A percentile compares a stretch with the other conserved stretches of the same genome.
Conservation (phyloP, 139 green algal species). For the Chlorella sp. region DNA sequence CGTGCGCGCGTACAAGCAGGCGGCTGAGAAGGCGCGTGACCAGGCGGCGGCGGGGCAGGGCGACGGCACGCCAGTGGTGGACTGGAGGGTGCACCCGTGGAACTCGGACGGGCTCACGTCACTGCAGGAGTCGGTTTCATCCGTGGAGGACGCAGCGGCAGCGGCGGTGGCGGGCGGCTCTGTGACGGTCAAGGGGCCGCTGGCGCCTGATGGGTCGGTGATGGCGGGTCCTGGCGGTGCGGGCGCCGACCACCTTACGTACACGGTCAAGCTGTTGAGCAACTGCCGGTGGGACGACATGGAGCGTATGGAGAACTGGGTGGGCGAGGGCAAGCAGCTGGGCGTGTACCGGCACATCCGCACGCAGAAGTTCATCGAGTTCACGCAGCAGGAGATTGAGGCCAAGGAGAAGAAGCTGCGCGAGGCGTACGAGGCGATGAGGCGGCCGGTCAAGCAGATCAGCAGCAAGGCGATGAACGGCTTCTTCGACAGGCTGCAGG, state of each 20-base stretch:
- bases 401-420: background rate
- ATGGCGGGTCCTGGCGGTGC: constrained; percentile 5
- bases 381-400: constrained; percentile 18
- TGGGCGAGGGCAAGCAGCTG: constrained; percentile 27
- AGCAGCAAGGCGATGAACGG: background rate
- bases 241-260: constrained; percentile 21
- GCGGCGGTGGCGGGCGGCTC: constrained; percentile 6
- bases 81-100: background rate
- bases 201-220: background rate
- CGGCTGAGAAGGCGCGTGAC: constrained; percentile 17
- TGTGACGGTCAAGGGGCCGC: background rate
- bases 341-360: constrained; percentile 39
- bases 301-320: constrained; percentile 19
- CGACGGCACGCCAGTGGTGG: background rate
- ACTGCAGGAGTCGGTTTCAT: constrained; percentile 1
- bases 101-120: constrained; percentile 4
- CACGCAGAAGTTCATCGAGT: constrained; percentile 48
- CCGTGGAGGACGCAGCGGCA: constrained; percentile 30
- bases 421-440: background rate
- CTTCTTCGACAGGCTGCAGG: background rate
- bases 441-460: background rate
- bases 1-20: constrained; percentile 17
- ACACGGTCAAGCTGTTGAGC: constrained; percentile 44
- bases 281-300: constrained; percentile 30
- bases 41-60: background rate